A percentile compares a stretch with the other conserved stretches of the same genome.
phyloP scores from a whole-genome alignment of 352 stramenopile species.

The Globisporangium radiosum region DNA sequence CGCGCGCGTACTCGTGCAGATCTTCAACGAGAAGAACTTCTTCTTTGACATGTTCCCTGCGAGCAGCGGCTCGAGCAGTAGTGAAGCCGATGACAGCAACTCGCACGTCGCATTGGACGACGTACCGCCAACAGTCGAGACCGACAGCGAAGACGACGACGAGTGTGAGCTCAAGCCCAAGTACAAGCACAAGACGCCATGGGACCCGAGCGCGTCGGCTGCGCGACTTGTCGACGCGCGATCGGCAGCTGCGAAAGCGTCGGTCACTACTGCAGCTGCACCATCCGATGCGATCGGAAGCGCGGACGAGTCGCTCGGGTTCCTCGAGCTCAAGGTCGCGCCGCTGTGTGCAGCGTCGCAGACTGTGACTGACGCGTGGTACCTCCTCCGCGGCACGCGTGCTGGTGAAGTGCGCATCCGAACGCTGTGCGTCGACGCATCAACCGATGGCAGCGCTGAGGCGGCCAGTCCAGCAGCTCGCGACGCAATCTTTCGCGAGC shows the following conservation, averaged over 20 bases:
- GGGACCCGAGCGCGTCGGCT: not conserved
- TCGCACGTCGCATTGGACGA: not conserved
- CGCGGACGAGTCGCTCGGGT: conserved; percentile 43
- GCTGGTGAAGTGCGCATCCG: conserved; percentile 65
- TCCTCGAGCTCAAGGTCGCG: conserved; percentile 42
- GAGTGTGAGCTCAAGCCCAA: not conserved
- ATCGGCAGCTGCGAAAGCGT: not conserved
- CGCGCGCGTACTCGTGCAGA: conserved; percentile 26
- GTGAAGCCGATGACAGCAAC: not conserved
- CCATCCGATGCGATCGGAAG: conserved; percentile 1
- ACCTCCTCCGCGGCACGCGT: conserved; percentile 33
- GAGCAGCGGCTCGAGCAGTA: conserved; percentile 11
- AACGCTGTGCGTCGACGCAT: conserved; percentile 35
- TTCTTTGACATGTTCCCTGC: conserved; percentile 83
- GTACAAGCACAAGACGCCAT: not conserved
- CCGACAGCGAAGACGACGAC: conserved; percentile 27
- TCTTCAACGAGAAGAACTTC: conserved; percentile 74
- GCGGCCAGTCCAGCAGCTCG: conserved; percentile 3
- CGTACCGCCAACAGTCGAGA: not conserved
- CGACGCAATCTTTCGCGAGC: conserved; percentile 32
- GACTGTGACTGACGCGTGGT: conserved; percentile 53
- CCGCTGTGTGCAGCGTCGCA: conserved; percentile 26
- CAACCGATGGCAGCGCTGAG: conserved; percentile 6
- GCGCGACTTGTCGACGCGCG: not conserved
- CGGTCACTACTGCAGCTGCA: not conserved